Conservation (phyloP, 352 stramenopile species). For the Pythium apleroticum region DNA sequence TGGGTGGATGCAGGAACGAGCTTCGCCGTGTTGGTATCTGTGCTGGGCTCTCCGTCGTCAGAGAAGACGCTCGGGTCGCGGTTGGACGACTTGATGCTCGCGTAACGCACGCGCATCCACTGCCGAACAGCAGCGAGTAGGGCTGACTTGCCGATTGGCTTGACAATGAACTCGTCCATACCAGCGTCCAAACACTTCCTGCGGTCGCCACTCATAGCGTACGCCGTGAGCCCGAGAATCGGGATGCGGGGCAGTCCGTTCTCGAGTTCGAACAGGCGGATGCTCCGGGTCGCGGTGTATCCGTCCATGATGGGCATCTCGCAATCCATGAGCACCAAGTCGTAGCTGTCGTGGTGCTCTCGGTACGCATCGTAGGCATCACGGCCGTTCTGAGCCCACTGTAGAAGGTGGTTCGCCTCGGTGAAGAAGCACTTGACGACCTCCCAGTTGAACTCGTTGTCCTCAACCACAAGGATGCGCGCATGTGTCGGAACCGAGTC, state of each 20-base stretch:
- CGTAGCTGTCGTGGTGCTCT: slow-evolving; percentile 73
- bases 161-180: slow-evolving; percentile 89
- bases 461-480: slow-evolving; percentile 81
- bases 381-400: slow-evolving; percentile 80
- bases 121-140: slow-evolving; percentile 69
- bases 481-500: slow-evolving; percentile 59
- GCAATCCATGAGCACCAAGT: slow-evolving; percentile 85
- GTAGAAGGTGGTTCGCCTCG: slow-evolving; percentile 76
- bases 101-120: slow-evolving; percentile 78
- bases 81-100: slow-evolving; percentile 42
- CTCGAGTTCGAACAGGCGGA: slow-evolving; percentile 68
- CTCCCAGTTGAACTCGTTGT: slow-evolving; percentile 92
- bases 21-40: slow-evolving; percentile 37
- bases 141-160: slow-evolving; percentile 73
- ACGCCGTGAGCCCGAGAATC: slow-evolving; percentile 82
- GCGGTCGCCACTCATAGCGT: slow-evolving; percentile 82
- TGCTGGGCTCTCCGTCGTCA: slow-evolving; percentile 31
- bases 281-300: slow-evolving; percentile 70
- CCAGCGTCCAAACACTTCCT: slow-evolving; percentile 82
- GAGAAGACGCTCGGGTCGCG: slow-evolving; percentile 40
- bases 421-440: slow-evolving; percentile 87
- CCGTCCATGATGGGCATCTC: slow-evolving; percentile 89
- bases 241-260: slow-evolving; percentile 70
- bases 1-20: slow-evolving; percentile 72
- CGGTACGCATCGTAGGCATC: slow-evolving; percentile 73